phyloP scores from a whole-genome alignment of 371 early-diverging fungal species.

The Parasitella parasitica region DNA sequence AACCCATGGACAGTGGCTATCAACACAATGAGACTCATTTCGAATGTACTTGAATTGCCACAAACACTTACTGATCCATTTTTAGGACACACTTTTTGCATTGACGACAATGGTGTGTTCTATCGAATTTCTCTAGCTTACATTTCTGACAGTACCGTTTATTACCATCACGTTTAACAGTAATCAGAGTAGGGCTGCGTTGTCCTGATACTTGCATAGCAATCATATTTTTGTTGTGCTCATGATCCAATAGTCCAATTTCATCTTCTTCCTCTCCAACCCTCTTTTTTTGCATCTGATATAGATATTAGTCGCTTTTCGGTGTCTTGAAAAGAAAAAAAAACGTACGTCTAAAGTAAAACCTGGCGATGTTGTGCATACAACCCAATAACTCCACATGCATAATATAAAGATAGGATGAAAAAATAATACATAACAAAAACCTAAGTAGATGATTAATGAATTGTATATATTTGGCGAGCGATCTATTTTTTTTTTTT shows the following conservation, averaged over 20 bases:
- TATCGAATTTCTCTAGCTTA: conserved; percentile 59
- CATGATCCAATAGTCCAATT: conserved; percentile 16
- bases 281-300: conserved; percentile 9
- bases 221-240: not conserved
- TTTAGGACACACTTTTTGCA: conserved; percentile 65
- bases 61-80: conserved; percentile 66
- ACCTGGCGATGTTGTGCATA: conserved; percentile 44
- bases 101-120: conserved; percentile 67
- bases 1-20: conserved; percentile 68
- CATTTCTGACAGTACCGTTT: conserved; percentile 66
- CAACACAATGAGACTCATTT: not conserved
- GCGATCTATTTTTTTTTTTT: no score
- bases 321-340: no score
- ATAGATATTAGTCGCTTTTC: not conserved
- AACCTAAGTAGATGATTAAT: no score
- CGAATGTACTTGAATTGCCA: not conserved
- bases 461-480: no score
- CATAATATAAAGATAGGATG: conserved; percentile 38
- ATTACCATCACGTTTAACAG: conserved; percentile 58
- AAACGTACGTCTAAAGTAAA: conserved; percentile 29
- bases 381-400: conserved; percentile 45
- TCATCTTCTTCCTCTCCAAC: conserved; percentile 17
- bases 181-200: conserved; percentile 26
- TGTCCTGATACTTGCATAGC: conserved; percentile 2
- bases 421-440: conserved; percentile 34